phyloP scores from a whole-genome alignment of 2,329 filamentous ascomycete species.

The Aspergillus latus region DNA sequence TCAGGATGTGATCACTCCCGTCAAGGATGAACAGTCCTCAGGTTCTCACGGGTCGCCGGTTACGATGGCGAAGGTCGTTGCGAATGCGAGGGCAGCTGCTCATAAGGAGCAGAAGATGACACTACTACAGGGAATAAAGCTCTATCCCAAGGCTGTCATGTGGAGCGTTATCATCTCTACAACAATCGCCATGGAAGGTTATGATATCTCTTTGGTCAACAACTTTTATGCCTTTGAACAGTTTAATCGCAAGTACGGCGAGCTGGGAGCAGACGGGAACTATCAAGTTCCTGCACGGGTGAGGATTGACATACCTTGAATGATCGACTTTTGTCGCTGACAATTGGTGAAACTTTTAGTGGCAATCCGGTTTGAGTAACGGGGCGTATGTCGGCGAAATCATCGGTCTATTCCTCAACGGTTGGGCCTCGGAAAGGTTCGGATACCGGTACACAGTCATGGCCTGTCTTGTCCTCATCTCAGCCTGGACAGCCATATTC shows the following conservation, averaged over 20 bases:
- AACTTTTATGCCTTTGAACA: constrained; percentile 65
- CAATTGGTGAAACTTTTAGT: constrained; percentile 27
- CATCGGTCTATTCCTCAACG: constrained; percentile 54
- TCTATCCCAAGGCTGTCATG: constrained; percentile 82
- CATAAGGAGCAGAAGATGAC: constrained; percentile 64
- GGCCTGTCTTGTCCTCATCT: constrained; percentile 47
- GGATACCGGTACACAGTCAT: constrained; percentile 55
- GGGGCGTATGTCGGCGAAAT: constrained; percentile 48
- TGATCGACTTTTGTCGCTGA: constrained; percentile 16
- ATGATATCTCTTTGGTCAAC: constrained; percentile 77
- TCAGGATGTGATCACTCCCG: constrained; percentile 30
- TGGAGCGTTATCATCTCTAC: constrained; percentile 89
- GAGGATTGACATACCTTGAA: constrained; percentile 18
- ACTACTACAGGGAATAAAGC: constrained; percentile 70
- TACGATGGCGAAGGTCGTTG: constrained; percentile 36
- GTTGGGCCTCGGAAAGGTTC: constrained; percentile 52
- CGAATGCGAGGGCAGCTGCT: constrained; percentile 44
- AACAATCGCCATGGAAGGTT: constrained; percentile 88
- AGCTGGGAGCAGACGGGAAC: constrained; percentile 30
- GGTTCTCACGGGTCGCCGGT: constrained; percentile 23
- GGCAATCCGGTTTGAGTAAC: constrained; percentile 49
- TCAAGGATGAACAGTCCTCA: constrained; percentile 19
- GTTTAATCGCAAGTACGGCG: constrained; percentile 46
- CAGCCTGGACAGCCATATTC: constrained; percentile 51
- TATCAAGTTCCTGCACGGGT: constrained; percentile 44